Evolutionary conservation across 192 early-diverging fungal genomes (phyloP).

Genomic region (Coemansia interrupta): DNA sequence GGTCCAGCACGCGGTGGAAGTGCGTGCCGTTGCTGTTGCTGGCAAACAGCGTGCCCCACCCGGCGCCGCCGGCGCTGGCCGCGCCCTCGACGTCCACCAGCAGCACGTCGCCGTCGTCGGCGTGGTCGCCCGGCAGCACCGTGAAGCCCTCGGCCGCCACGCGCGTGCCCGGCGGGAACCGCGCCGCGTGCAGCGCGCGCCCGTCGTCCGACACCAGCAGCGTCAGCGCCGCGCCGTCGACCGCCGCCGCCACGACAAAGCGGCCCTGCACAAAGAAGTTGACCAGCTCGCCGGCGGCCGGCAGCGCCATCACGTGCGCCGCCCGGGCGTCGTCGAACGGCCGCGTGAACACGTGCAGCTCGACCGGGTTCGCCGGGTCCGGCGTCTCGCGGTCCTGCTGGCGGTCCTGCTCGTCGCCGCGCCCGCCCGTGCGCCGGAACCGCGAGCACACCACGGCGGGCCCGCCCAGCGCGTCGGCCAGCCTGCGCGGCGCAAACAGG

Average conservation of each 20-base stretch:
- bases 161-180: slow-evolving; percentile 79
- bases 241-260: slow-evolving; percentile 40
- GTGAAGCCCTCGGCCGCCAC: slow-evolving; percentile 79
- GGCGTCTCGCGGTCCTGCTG: slow-evolving; percentile 13
- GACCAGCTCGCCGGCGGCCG: slow-evolving; percentile 24
- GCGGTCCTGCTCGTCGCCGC: slow-evolving; percentile 53
- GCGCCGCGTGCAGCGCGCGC: slow-evolving; percentile 61
- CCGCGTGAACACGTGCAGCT: slow-evolving; percentile 60
- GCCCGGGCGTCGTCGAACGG: slow-evolving; percentile 20
- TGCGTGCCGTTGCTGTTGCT: slow-evolving; percentile 82
- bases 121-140: slow-evolving; percentile 58
- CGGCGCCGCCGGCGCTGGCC: slow-evolving; percentile 37
- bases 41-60: slow-evolving; percentile 69
- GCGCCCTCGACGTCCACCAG: slow-evolving; percentile 76
- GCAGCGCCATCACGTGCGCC: slow-evolving; percentile 14
- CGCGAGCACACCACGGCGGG: slow-evolving; percentile 73
- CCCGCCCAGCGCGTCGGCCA: slow-evolving; percentile 60
- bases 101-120: slow-evolving; percentile 51
- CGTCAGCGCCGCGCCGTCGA: slow-evolving; percentile 46
- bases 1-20: slow-evolving; percentile 69
- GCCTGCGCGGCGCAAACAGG: slow-evolving; percentile 65
- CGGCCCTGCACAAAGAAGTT: slow-evolving; percentile 35
- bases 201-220: slow-evolving; percentile 79
- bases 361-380: slow-evolving; percentile 59
- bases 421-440: slow-evolving; percentile 58